Base-by-base conservation (phyloP, 371 early-diverging fungal species). In the Actinomortierella wolfii region DNA sequence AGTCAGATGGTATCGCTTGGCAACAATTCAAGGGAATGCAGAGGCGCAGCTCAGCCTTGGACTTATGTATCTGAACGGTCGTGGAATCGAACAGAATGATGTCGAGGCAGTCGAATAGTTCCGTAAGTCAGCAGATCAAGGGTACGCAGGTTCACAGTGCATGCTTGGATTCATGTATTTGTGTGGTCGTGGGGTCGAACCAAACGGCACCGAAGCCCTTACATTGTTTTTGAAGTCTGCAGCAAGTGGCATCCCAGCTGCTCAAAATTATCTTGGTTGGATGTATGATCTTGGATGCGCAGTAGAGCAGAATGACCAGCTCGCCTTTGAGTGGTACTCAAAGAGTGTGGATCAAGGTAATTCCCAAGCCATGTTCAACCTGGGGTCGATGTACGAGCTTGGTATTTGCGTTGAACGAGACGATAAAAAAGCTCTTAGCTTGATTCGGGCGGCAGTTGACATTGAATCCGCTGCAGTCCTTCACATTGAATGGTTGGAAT, bases 21-120 rank as follows among this genome's bases (percentile, higher is more conserved):
- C 89, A 2, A 89, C 93, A 0, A 76, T 64, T 17, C 85, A 84
- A 55, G 84, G 83, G 20, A 83, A 86, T 51, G 83, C 87, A 0
- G 91, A 91, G 1, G 88, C 91, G 17, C 88, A 91, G 74, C 91
- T 90, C 79, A 92, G 92, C 50, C 81, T 93, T 46, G 94, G 90
- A 0, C 87, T 91, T 65, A 90, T 91, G 57, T 92, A 91, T 65
- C 93, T 93, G 77, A 89, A 92, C 28, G 95, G 94, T 34, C 79
- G 88, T 53, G 92, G 92, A 23, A 84, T 90, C 8, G 81, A 83
- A 48, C 83, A 84, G 64, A 76, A 90, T 51, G 63, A 86, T 11
- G 53, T 64, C 4, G 78, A 84, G 43, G 94, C 94, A 5, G 85
- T 92, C 23, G 57, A 78, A 45, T 93, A 89, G 88, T 94, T 91